Conservation (phyloP, 2,329 filamentous ascomycete genomes). For the Biscogniauxia marginata region DNA sequence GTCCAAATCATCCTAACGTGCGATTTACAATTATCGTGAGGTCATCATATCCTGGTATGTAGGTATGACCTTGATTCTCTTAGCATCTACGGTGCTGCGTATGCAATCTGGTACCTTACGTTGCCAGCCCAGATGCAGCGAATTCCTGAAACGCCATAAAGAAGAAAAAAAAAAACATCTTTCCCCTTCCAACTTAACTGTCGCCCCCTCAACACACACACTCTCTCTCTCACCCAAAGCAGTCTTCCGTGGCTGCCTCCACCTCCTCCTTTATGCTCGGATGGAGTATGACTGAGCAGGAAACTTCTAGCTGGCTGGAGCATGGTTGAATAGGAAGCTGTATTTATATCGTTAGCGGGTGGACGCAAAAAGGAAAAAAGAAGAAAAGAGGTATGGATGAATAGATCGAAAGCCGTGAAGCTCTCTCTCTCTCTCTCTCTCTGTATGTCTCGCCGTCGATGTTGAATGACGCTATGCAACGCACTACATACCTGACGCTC, state of each 20-base stretch:
- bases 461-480: constrained; percentile 34
- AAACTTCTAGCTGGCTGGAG: constrained; percentile 19
- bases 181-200: not conserved
- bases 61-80: not conserved
- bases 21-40: not conserved
- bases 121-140: not conserved
- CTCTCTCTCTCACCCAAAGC: no score
- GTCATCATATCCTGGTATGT: not conserved
- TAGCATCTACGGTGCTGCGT: not conserved
- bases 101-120: not conserved
- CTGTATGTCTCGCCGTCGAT: no score
- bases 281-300: not conserved
- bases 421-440: no score
- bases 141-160: not conserved
- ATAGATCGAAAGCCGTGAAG: no score
- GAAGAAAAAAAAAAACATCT: not conserved
- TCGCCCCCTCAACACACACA: not conserved
- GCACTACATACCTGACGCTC: constrained; percentile 51
- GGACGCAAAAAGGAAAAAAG: not conserved
- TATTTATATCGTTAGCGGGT: not conserved
- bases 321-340: constrained; percentile 35
- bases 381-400: not conserved
- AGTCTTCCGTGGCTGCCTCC: no score
- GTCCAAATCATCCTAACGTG: no score
- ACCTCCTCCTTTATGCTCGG: not conserved